Base-by-base conservation (phyloP, 2,329 filamentous ascomycete species). In the Ceratocystis papillata region DNA sequence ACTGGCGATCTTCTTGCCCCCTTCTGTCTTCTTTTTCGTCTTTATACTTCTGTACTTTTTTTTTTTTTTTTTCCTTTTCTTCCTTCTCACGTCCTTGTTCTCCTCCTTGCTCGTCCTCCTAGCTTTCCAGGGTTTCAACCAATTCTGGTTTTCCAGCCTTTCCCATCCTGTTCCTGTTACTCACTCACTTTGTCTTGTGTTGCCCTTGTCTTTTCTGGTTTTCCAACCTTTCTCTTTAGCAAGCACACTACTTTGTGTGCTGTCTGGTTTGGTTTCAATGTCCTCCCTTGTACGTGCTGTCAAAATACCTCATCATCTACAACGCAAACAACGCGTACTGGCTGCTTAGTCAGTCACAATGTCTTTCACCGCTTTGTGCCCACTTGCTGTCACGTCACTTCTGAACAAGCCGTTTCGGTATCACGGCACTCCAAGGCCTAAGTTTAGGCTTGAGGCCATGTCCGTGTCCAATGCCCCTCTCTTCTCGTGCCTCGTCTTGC, bases 321-420 rank as follows among this genome's bases (percentile, higher is more conserved):
- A 15, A 15, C 37, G 4, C 37, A 41, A 41, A 41, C 3, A 15
- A 4, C 10, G 37, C 12, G 37, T 41, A 25, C n/a, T 10, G 48
- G n/a, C 3, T 53, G 15, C 55, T 59, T 37, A n/a, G 12, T 59
- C 53, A 59, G 28, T 7, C 15, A 17, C 30, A 7, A n/a, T 59
- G 15, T 17, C 28, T 59, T 59, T 59, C 55, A 59, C 55, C 55
- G 55, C 55, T n/a, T 37, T 59, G 55, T 37, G 55, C 17, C 55
- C 30, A 20, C 28, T 41, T 59, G 28, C 55, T 37, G 55, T 59
- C 55, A 59, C 55, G 55, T 59, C 55, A 59, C 55, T 8, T 59
- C 20, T 59, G 55, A 37, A 59, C 55, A 37, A 59, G 55, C 55
- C 55, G 55, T 30, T 59, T n/a, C 28, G 20, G 33, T 59, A 59